Evolutionary conservation across 805 yeast genomes (phyloP), one percentile per base, ranked within the genome.

Genomic region (Suhomyces kilbournensis): DNA sequence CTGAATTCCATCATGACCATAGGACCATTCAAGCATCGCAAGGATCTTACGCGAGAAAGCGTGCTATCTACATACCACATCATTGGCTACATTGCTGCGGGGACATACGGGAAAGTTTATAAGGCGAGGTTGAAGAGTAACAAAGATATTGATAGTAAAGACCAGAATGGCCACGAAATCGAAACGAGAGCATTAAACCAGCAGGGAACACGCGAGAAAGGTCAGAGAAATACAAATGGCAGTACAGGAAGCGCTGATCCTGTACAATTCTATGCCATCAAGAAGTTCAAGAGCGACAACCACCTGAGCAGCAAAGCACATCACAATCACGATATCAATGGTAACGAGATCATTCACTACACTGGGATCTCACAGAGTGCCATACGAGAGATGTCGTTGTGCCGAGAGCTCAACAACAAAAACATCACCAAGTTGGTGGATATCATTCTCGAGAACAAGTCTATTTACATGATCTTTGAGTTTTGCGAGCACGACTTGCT

Each of bases 351-450:
- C 23, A 70, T 87, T 9, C 94, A 88, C 70, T 93, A 91, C 63
- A 91, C 97, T 0, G 98, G 99, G 2, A 89, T 94, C 12, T 90
- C 97, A 1, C 99, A 94, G 69, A 84, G 93, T 61, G 99, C 98
- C 1, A 89, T 96, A 45, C 77, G 99, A 57, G 99, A 96, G 69
- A 91, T 96, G 93, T 88, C 97, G 0, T 75, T 94, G 19, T 94
- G 98, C 68, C 79, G 96, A 47, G 99, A 94, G 66, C 74, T 94
- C 50, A 77, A 77, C 56, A 90, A 96, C 70, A 79, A 80, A 53
- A 93, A 94, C 70, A 78, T 94, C 49, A 88, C 94, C 7, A 82
- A 81, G 57, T 75, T 96, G 52, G 83, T 85, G 6, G 97, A 92
- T 66, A 88, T 90, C 50, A 83, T 92, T 9, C 71, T 94, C 48